Conservation (phyloP, 129 eudicot species). For the Arctium minus region DNA sequence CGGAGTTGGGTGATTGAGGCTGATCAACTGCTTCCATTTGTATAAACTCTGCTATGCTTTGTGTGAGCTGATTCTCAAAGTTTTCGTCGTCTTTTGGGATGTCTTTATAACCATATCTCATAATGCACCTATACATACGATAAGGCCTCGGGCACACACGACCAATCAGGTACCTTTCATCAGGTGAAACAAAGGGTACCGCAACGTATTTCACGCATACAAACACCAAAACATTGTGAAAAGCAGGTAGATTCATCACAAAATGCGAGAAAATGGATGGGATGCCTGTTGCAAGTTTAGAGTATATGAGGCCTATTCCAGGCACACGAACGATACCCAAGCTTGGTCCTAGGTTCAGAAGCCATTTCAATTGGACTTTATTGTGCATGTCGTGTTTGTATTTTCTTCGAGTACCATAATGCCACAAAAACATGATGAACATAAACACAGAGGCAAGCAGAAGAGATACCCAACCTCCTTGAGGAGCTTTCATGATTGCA, state of each 20-base stretch:
- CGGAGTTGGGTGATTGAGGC: slow-evolving; percentile 27
- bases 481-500: slow-evolving; percentile 72
- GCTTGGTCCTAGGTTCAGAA: slow-evolving; percentile 67
- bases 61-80: slow-evolving; percentile 55
- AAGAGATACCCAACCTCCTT: slow-evolving; percentile 74
- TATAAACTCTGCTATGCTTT: slow-evolving; percentile 68
- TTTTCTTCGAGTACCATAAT: slow-evolving; percentile 70
- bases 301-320: slow-evolving; percentile 68
- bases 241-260: slow-evolving; percentile 69
- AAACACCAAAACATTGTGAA: slow-evolving; percentile 82
- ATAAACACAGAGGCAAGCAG: slow-evolving; percentile 49
- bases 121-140: slow-evolving; percentile 69
- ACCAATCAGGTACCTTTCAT: slow-evolving; percentile 66
- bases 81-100: slow-evolving; percentile 63
- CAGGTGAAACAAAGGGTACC: slow-evolving; percentile 60
- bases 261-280: slow-evolving; percentile 71
- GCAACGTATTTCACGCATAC: slow-evolving; percentile 79
- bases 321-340: slow-evolving; percentile 81
- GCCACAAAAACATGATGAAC: slow-evolving; percentile 60
- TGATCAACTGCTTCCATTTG: slow-evolving; percentile 67
- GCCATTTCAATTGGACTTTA: slow-evolving; percentile 66
- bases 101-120: slow-evolving; percentile 70
- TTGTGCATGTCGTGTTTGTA: slow-evolving; percentile 68
- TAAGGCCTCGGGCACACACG: slow-evolving; percentile 81
- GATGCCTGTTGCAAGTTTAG: slow-evolving; percentile 70